Conservation (phyloP, 495 filamentous ascomycete species). For the Cudoniella acicularis region DNA sequence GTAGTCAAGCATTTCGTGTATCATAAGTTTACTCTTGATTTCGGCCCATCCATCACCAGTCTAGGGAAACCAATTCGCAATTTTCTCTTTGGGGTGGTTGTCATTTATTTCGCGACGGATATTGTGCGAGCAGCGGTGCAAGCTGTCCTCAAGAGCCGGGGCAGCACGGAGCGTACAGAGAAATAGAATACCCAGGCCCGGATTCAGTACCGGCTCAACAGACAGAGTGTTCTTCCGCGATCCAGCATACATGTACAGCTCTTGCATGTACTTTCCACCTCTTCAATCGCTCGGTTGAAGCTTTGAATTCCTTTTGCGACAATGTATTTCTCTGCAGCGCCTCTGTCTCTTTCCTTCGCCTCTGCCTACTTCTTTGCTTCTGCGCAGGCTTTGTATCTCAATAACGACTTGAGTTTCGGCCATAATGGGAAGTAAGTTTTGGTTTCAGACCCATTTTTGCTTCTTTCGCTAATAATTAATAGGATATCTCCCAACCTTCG, state of each 20-base stretch:
- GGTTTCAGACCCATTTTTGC: background rate
- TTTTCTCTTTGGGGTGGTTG: constrained; percentile 15
- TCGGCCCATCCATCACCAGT: constrained; percentile 20
- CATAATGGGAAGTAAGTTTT: constrained; percentile 56
- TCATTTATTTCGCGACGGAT: constrained; percentile 17
- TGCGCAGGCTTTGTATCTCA: constrained; percentile 55
- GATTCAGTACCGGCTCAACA: background rate
- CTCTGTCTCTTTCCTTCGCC: constrained; percentile 29
- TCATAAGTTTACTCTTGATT: constrained; percentile 26
- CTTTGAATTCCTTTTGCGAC: constrained; percentile 7
- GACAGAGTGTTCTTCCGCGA: background rate
- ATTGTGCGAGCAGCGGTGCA: constrained; percentile 21
- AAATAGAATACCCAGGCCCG: background rate
- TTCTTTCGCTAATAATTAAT: constrained; percentile 1
- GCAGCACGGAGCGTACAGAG: background rate
- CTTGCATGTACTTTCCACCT: background rate
- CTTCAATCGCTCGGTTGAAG: constrained; percentile 10
- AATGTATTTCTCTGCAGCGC: constrained; percentile 8
- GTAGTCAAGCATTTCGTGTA: constrained; percentile 23
- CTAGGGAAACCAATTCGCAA: constrained; percentile 25
- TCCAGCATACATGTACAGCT: background rate
- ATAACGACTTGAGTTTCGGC: constrained; percentile 73
- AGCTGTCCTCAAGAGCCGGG: constrained; percentile 27
- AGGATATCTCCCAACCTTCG: constrained; percentile 23
- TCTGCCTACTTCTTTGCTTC: constrained; percentile 47